A percentile compares a stretch with the other conserved stretches of the same genome.
Conservation (phyloP, 805 yeast species). For the Ogataea nonfermentans region DNA sequence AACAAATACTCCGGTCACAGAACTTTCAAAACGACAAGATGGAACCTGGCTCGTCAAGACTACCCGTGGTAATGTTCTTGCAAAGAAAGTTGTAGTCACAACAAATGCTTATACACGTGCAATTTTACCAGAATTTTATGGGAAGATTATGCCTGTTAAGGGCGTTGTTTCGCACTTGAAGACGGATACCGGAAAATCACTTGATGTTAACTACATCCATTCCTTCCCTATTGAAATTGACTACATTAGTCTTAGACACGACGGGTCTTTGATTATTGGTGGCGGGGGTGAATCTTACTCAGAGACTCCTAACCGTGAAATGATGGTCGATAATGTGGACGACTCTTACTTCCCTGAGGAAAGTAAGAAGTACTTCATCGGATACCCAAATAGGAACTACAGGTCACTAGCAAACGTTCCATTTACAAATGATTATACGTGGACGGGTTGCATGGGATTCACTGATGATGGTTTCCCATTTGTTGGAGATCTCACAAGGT, state of each 20-base stretch:
- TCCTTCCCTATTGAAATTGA: conserved; percentile 23
- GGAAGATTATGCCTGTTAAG: conserved; percentile 37
- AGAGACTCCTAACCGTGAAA: conserved; percentile 12
- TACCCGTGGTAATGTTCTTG: conserved; percentile 24
- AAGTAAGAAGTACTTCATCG: conserved; percentile 26
- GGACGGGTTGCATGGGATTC: conserved; percentile 51
- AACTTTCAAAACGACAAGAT: conserved; percentile 24
- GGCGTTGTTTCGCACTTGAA: conserved; percentile 33
- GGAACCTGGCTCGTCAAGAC: conserved; percentile 36
- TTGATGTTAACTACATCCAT: conserved; percentile 21
- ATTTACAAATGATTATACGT: conserved; percentile 33
- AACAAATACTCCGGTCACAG: conserved; percentile 40
- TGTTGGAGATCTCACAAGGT: conserved; percentile 39
- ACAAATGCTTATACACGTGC: conserved; percentile 38
- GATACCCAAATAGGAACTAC: conserved; percentile 32
- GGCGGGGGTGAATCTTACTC: conserved; percentile 29
- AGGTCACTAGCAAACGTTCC: conserved; percentile 23
- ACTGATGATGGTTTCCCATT: conserved; percentile 42
- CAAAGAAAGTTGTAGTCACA: conserved; percentile 37
- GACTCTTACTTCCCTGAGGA: conserved; percentile 33
- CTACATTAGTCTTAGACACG: conserved; percentile 37
- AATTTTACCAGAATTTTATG: conserved; percentile 26
- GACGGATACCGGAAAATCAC: conserved; percentile 10
- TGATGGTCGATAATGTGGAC: conserved; percentile 30
- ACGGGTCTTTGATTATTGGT: conserved; percentile 38